Evolutionary conservation across 257 asterid genomes (phyloP), one percentile per base, ranked within the genome.

Genomic region (Osmanthus fragrans): DNA sequence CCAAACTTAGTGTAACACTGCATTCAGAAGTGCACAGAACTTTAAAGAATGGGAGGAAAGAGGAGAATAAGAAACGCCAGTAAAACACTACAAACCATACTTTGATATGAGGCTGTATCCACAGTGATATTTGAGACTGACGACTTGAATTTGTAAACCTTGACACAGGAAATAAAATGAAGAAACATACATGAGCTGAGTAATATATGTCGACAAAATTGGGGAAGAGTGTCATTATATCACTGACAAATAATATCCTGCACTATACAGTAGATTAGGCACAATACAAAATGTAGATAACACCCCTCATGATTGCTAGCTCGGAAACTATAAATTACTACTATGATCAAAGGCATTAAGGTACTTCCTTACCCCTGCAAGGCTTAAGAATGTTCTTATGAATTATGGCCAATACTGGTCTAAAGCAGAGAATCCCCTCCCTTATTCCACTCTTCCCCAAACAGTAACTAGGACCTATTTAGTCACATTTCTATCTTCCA

Each of bases 1-100:
- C 99, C 99, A 86, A 93, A 96, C 79, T 83, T 96, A 77, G 96
- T 83, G 85, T 93, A 90, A 84, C 97, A 80, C 99, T 95, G 97
- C 88, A 76, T 78, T 25, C 49, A 70, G 71, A 85, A 79, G 75
- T 77, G 74, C 67, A 11, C 45, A 21, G 63, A 63, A 72, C 71
- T 79, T 77, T 30, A 49, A 65, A 76, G 71, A 71, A 78, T 42
- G 68, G 49, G 58, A 63, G 73, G 39, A 32, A 51, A 37, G 69
- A 49, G 32, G 66, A 34, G 77, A 16, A 73, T 12, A 73, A 75
- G 69, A 69, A 73, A 39, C 49, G 45, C 66, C 71, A 25, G 74
- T 25, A 49, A 75, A 82, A 64, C 69, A 63, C 69, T 83, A 76
- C 86, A 83, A 88, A 87, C 81, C 86, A 74, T 83, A 96, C 99